These are phyloP conservation scores for Jatropha multifida DNA, from an alignment of 441 rosid genomes.

Conservation along the genomic window DNA sequence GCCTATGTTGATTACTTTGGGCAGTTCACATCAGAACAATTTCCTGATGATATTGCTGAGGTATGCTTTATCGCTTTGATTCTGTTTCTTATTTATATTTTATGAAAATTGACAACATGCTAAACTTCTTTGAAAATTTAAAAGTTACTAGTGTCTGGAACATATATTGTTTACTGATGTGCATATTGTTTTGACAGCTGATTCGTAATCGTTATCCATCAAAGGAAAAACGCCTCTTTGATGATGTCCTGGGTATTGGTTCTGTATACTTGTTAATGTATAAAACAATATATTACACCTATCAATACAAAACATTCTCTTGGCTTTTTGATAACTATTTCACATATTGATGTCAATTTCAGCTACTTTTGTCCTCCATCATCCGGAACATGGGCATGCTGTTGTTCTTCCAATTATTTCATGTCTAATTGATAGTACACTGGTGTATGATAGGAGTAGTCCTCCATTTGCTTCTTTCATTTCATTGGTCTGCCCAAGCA, in stretches of 20 bases:
- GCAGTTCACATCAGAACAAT: slow-evolving; percentile 93
- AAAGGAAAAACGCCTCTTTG: slow-evolving; percentile 75
- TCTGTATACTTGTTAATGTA: slow-evolving; percentile 21
- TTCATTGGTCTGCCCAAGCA: slow-evolving; percentile 80
- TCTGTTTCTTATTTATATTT: neutral
- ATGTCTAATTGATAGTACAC: slow-evolving; percentile 81
- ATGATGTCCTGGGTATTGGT: slow-evolving; percentile 86
- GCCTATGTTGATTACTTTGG: slow-evolving; percentile 97
- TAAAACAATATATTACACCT: slow-evolving; percentile 9
- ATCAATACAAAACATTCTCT: slow-evolving; percentile 6
- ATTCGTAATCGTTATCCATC: slow-evolving; percentile 89
- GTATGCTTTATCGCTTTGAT: slow-evolving; percentile 38
- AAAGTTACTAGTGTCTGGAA: slow-evolving; percentile 14
- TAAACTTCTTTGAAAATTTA: neutral
- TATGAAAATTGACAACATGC: slow-evolving; percentile 4
- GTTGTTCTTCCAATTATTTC: slow-evolving; percentile 97
- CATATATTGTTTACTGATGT: slow-evolving; percentile 26
- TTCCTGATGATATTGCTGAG: slow-evolving; percentile 97
- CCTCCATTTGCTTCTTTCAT: slow-evolving; percentile 97
- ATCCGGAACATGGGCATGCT: slow-evolving; percentile 98
- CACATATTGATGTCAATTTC: slow-evolving; percentile 29
- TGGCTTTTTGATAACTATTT: slow-evolving; percentile 18
- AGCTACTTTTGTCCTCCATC: slow-evolving; percentile 97
- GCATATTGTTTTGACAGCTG: slow-evolving; percentile 56
- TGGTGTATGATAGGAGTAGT: slow-evolving; percentile 73